Evolutionary conservation across 1,139 yeast genomes (phyloP).

Genomic region (Candida neerlandica): DNA sequence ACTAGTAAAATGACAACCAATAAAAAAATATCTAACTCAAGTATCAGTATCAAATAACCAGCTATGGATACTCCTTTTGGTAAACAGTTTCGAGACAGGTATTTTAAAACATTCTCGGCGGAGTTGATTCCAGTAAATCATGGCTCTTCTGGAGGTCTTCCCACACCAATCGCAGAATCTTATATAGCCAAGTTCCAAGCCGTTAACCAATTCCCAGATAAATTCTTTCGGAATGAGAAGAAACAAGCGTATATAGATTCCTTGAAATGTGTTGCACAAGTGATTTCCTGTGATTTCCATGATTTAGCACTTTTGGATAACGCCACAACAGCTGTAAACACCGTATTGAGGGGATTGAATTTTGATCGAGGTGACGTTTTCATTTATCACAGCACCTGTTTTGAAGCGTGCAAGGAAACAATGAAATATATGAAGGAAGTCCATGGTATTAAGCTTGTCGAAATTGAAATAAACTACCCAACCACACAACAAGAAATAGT

Average conservation of each 20-base stretch:
- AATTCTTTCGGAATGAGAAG: slow-evolving; percentile 28
- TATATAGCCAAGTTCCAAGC: not conserved
- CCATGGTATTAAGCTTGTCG: slow-evolving; percentile 45
- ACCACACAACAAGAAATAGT: slow-evolving; percentile 50
- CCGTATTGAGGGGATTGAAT: slow-evolving; percentile 56
- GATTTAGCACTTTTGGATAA: slow-evolving; percentile 56
- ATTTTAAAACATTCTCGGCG: not conserved
- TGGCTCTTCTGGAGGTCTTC: not conserved
- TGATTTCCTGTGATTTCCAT: slow-evolving; percentile 46
- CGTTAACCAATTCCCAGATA: slow-evolving; percentile 32
- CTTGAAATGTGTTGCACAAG: slow-evolving; percentile 34
- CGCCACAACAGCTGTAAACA: slow-evolving; percentile 65
- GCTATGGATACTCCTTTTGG: slow-evolving; percentile 2
- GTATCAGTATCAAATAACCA: not conserved
- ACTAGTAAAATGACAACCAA: no score
- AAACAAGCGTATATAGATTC: slow-evolving; percentile 27
- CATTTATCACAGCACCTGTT: slow-evolving; percentile 53
- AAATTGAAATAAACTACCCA: slow-evolving; percentile 51
- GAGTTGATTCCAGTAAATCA: slow-evolving; percentile 1
- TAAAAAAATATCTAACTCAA: no score
- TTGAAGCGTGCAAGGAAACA: slow-evolving; percentile 59
- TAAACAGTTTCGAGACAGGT: not conserved
- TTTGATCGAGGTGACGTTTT: slow-evolving; percentile 57
- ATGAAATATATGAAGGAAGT: slow-evolving; percentile 47
- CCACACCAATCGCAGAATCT: not conserved